Evolutionary conservation across 2,329 filamentous ascomycete genomes (phyloP), one percentile per base, ranked within the genome.

Genomic region (Xylariaceae sp.): DNA sequence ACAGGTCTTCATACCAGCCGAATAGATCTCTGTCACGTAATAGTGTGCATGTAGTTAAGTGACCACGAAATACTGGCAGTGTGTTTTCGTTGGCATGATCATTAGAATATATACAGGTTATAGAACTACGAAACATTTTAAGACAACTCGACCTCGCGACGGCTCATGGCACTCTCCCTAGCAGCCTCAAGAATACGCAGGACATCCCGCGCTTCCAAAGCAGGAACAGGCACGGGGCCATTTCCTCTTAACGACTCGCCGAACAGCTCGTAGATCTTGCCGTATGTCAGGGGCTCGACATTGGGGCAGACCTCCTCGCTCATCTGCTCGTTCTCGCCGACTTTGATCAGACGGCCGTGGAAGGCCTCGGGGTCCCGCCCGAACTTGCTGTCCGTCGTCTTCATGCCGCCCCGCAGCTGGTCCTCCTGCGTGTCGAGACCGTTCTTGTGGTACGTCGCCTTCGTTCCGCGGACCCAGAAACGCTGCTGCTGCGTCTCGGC

Each of bases 401-500:
- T 81, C 66, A 82, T 73, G 7, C 89, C 89, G 1, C 75, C 78
- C 71, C 83, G 83, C 56, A 92, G 80, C 72, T 91, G 88, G 58
- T 86, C 83, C 75, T 94, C 90, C 73, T 93, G 89, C 1, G 84
- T 77, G 71, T 94, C 90, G 1, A 93, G 78, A 56, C 81, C 78
- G 45, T 77, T 75, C 79, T 92, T 93, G 76, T 83, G 87, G 74
- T 87, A 93, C 69, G 83, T 88, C 0, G 88, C 90, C 73, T 87
- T 85, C 15, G 83, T 83, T 18, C 90, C 90, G 30, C 89, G 79
- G 8, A 92, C 79, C 89, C 89, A 92, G 78, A 87, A 93, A 45
- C 89, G 78, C 60, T 88, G 77, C 76, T 93, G 89, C 62, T 82
- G 77, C 23, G 77, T 77, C 74, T 92, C 89, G 2, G 83, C 82